phyloP scores from a whole-genome alignment of 2,329 filamentous ascomycete genomes.

The Exophiala aquamarina region DNA sequence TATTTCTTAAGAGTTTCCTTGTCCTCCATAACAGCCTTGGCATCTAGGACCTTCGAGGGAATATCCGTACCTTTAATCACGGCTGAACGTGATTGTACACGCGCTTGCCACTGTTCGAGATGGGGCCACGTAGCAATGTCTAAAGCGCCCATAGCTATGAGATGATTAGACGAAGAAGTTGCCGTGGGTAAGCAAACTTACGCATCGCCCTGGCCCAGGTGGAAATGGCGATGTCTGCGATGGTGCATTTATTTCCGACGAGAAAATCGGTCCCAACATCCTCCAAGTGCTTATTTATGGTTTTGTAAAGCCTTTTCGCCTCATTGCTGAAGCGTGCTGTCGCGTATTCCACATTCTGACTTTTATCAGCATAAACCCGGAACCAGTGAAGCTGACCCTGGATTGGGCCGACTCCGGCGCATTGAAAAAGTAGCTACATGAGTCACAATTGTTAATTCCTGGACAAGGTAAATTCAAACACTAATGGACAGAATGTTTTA shows the following conservation, averaged over 20 bases:
- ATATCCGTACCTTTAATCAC: constrained; percentile 13
- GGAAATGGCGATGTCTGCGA: constrained; percentile 62
- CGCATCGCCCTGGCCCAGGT: constrained; percentile 4
- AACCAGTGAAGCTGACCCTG: constrained; percentile 85
- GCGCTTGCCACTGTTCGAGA: constrained; percentile 21
- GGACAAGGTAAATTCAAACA: constrained; percentile 48
- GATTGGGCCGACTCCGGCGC: constrained; percentile 78
- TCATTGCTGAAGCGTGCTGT: constrained; percentile 80
- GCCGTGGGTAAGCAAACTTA: neutral
- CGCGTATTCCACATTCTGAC: constrained; percentile 69
- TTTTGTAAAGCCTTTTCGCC: constrained; percentile 73
- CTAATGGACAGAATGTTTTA: too few relatives aligned
- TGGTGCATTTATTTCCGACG: constrained; percentile 45
- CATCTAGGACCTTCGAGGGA: constrained; percentile 16
- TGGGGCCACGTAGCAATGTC: constrained; percentile 23
- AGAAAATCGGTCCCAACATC: constrained; percentile 50
- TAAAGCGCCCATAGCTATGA: constrained; percentile 5
- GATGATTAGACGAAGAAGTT: neutral
- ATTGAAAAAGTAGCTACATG: constrained; percentile 49
- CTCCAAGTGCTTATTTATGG: constrained; percentile 69
- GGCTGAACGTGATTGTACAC: constrained; percentile 14
- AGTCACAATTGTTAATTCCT: neutral
- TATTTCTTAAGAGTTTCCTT: too few relatives aligned
- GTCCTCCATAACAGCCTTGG: too few relatives aligned
- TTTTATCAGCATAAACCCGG: constrained; percentile 63